Evolutionary conservation across 2,329 filamentous ascomycete species (phyloP).

Genomic region (Aspergillus luchuensis): DNA sequence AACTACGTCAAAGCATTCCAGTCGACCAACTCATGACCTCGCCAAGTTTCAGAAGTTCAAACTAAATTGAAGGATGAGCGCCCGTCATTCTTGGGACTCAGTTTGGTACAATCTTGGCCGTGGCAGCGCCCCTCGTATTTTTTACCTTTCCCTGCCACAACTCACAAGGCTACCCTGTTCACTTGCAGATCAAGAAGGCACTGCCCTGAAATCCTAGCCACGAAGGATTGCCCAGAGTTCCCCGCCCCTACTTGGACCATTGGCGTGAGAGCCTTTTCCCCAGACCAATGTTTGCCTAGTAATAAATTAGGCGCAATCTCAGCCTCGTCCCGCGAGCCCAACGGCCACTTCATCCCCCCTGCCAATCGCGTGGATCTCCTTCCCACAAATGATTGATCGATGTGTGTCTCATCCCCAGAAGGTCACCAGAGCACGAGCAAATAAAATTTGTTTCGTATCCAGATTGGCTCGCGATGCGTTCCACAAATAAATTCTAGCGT

Average conservation of each 20-base stretch:
- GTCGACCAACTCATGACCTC: no score
- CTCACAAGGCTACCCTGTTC: not conserved
- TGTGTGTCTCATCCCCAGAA: not conserved
- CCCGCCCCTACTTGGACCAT: not conserved
- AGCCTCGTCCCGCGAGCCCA: not conserved
- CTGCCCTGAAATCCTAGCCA: not conserved
- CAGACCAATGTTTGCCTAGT: not conserved
- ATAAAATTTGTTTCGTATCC: not conserved
- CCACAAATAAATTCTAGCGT: not conserved
- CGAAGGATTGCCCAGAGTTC: not conserved
- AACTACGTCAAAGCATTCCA: not conserved
- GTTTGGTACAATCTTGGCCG: not conserved
- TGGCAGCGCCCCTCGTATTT: not conserved
- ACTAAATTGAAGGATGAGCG: not conserved
- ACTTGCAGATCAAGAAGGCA: not conserved
- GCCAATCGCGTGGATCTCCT: not conserved
- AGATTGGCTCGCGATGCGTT: not conserved
- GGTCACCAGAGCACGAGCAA: not conserved
- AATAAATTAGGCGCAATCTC: not conserved
- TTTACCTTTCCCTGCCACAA: not conserved
- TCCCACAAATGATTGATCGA: not conserved
- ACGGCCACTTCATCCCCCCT: not conserved
- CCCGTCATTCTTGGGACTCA: not conserved
- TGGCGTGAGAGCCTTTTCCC: not conserved
- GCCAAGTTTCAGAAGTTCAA: not conserved